Evolutionary conservation across 352 stramenopile species (phyloP).

Genomic region (Phytophthora multivora): DNA sequence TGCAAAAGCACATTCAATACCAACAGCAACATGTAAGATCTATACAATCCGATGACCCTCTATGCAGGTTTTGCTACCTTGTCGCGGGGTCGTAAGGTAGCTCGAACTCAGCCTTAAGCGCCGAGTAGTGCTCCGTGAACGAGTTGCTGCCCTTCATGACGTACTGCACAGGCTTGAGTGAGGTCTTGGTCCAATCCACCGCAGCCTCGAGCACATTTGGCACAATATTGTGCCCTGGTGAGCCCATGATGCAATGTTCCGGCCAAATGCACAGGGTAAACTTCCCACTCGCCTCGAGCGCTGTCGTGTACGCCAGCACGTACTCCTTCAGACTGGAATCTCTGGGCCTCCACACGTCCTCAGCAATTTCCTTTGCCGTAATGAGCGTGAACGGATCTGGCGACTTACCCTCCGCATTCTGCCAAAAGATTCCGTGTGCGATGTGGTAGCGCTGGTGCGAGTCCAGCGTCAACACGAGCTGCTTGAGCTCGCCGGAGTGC

Average conservation of each 20-base stretch:
- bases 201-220: constrained; percentile 81
- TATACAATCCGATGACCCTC: constrained; percentile 1
- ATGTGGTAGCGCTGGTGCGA: constrained; percentile 97
- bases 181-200: constrained; percentile 82
- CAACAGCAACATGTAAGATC: constrained; percentile 5
- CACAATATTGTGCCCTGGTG: constrained; percentile 90
- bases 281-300: constrained; percentile 86
- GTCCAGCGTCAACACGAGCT: constrained; percentile 96
- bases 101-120: constrained; percentile 93
- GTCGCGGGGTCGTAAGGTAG: constrained; percentile 72
- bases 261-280: constrained; percentile 97
- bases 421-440: constrained; percentile 95
- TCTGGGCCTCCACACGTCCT: constrained; percentile 60
- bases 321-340: constrained; percentile 82
- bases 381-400: constrained; percentile 95
- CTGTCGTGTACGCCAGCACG: constrained; percentile 89
- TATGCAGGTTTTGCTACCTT: constrained; percentile 36
- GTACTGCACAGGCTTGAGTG: constrained; percentile 77
- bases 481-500: constrained; percentile 61
- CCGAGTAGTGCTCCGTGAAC: constrained; percentile 97
- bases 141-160: constrained; percentile 95
- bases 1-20: constrained; percentile 12
- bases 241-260: constrained; percentile 96
- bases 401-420: constrained; percentile 58
- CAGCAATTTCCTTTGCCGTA: constrained; percentile 73